phyloP scores from a whole-genome alignment of 306 rosid species.

The Fragaria ananassa region DNA sequence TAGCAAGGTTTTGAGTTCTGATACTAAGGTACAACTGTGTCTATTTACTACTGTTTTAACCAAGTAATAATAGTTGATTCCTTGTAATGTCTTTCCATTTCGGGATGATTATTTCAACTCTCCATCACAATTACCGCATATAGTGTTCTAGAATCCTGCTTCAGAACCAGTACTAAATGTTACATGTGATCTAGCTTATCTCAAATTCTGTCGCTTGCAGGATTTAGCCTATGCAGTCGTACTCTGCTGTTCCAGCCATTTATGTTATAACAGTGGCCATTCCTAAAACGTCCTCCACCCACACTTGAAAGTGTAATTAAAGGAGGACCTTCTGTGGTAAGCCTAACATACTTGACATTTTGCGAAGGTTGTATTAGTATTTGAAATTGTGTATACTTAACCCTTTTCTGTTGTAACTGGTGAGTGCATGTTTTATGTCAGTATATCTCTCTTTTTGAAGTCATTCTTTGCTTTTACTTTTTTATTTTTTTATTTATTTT shows the following conservation, averaged over 20 bases:
- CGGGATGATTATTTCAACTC: not conserved
- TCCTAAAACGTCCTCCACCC: conserved; percentile 66
- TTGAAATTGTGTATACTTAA: too few species aligned
- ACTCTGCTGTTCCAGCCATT: conserved; percentile 69
- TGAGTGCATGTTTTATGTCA: not conserved
- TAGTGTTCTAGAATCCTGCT: not conserved
- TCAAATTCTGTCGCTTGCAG: conserved; percentile 30
- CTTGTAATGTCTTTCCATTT: not conserved
- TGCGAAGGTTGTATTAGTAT: too few species aligned
- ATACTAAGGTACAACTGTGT: conserved; percentile 59
- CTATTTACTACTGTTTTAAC: not conserved
- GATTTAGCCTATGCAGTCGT: conserved; percentile 67
- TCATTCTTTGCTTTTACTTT: not conserved
- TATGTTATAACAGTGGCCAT: conserved; percentile 68
- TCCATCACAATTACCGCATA: not conserved
- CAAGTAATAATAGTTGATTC: not conserved
- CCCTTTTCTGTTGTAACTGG: not conserved
- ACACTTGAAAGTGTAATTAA: conserved; percentile 76
- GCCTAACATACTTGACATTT: conserved; percentile 15
- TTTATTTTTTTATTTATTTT: too few species aligned
- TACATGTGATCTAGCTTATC: not conserved
- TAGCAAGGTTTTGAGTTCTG: conserved; percentile 79
- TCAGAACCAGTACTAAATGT: not conserved
- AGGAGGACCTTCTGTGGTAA: conserved; percentile 83
- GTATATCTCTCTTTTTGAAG: too few species aligned